Percentiles rank a stretch among this genome's conserved stretches.
These are phyloP conservation scores for Kodamaea fukazawae DNA, from an alignment of 805 yeast genomes.

Conservation along the genomic window DNA sequence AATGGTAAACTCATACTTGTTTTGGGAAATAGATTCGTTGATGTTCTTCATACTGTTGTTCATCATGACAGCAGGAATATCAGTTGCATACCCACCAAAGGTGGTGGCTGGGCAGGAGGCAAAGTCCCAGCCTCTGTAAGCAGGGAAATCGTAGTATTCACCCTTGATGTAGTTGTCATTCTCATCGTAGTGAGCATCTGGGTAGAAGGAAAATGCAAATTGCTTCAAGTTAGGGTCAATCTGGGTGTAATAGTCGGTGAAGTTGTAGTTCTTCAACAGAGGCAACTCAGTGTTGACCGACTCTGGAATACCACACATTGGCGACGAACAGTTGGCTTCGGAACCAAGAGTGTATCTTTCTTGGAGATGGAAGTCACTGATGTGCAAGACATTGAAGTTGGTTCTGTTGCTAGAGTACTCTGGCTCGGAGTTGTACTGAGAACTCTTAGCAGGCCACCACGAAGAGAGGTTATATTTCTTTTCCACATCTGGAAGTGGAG, in stretches of 20 bases:
- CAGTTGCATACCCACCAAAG: conserved; percentile 64
- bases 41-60: conserved; percentile 54
- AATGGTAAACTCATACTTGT: conserved; percentile 55
- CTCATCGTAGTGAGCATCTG: conserved; percentile 29
- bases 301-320: conserved; percentile 62
- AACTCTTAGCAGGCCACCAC: conserved; percentile 38
- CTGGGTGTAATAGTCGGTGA: conserved; percentile 26
- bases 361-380: conserved; percentile 66
- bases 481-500: conserved; percentile 50
- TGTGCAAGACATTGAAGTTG: conserved; percentile 59
- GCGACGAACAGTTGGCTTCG: conserved; percentile 55
- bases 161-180: conserved; percentile 28
- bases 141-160: conserved; percentile 31
- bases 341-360: conserved; percentile 51
- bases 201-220: conserved; percentile 26
- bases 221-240: conserved; percentile 13
- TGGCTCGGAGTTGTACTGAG: conserved; percentile 26
- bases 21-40: conserved; percentile 29
- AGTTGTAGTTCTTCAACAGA: conserved; percentile 21
- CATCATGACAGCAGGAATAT: conserved; percentile 60
- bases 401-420: conserved; percentile 24
- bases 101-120: conserved; percentile 53
- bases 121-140: conserved; percentile 27
- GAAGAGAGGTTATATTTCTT: conserved; percentile 27
- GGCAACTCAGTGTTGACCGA: conserved; percentile 33